These are phyloP conservation scores for Zymoseptoria brevis DNA, from an alignment of 2,329 filamentous ascomycete species.

Conservation along the genomic window DNA sequence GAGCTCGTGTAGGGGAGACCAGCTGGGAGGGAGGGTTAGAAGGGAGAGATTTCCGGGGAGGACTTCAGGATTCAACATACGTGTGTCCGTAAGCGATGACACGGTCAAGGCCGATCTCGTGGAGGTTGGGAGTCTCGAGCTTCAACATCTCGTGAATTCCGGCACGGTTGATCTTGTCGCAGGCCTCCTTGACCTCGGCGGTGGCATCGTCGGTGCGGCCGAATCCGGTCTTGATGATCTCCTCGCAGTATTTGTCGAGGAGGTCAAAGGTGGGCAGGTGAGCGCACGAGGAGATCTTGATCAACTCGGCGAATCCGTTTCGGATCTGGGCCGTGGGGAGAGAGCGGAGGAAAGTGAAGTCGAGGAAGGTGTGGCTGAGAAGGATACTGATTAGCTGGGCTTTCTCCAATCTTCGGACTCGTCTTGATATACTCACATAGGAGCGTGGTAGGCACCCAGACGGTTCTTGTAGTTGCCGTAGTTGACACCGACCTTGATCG, in stretches of 20 bases:
- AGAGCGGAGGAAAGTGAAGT: conserved; percentile 64
- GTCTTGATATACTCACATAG: too few relatives aligned
- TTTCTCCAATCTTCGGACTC: too few relatives aligned
- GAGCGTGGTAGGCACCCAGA: conserved; percentile 64
- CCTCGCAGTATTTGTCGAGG: conserved; percentile 61
- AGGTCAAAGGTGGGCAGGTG: conserved; percentile 59
- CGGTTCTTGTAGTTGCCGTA: conserved; percentile 70
- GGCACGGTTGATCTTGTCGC: conserved; percentile 60
- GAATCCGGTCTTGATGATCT: conserved; percentile 57
- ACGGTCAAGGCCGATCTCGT: conserved; percentile 63
- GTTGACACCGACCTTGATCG: conserved; percentile 72
- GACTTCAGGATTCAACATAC: conserved; percentile 31
- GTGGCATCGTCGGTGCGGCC: conserved; percentile 52
- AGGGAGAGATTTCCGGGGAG: conserved; percentile 1
- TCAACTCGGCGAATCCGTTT: conserved; percentile 66
- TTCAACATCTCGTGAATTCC: conserved; percentile 67
- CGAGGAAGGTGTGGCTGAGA: conserved; percentile 58
- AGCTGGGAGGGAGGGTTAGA: conserved; percentile 34
- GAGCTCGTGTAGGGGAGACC: conserved; percentile 65
- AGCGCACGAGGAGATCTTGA: conserved; percentile 67
- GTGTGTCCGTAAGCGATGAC: conserved; percentile 70
- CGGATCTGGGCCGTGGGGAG: conserved; percentile 60
- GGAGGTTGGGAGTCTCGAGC: conserved; percentile 64
- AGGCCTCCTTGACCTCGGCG: conserved; percentile 50
- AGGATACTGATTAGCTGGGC: background rate